Evolutionary conservation across 768 basidiomycete genomes (phyloP), one percentile per base, ranked within the genome.

Genomic region (Tephrocybe sp.): DNA sequence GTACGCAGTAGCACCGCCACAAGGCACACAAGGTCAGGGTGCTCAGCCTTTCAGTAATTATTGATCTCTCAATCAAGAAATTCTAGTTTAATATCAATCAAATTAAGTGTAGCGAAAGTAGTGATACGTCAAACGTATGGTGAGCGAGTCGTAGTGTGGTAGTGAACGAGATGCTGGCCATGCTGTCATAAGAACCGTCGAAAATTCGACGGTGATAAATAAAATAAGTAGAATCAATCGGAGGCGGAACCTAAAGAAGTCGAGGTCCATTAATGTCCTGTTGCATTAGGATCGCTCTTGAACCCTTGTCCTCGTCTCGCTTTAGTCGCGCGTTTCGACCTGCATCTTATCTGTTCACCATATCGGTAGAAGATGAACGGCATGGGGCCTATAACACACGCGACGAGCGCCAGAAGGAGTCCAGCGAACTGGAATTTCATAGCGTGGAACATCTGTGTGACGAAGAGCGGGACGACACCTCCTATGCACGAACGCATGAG

Each of bases 371-470:
- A 74, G 11, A 75, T 53, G 47, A 72, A 75, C 15, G 72, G 70
- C 44, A 74, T 72, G 8, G 73, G 72, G 12, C 59, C 60, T 30
- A 74, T 71, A 5, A 54, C 60, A 4, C 63, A 56, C 9, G 66
- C 59, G 9, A 71, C 52, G 9, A 69, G 47, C 4, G 71, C 72
- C 5, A 74, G 60, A 18, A 73, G 54, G 27, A 72, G 52, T 6
- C 70, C 70, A 13, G 70, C 71, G 13, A 56, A 73, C 54, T 74
- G 73, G 61, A 73, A 72, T 0, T 66, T 64, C 68, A 74, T 67
- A 34, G 63, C 59, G 36, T 68, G 63, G 63, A 72, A 73, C 72
- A 74, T 74, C 60, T 70, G 71, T 26, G 60, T 60, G 13, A 71
- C 67, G 52, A 69, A 76, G 18, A 76, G 60, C 7, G 71, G 72